Base-by-base conservation (phyloP, 805 yeast genomes). In the Candida verbasci region DNA sequence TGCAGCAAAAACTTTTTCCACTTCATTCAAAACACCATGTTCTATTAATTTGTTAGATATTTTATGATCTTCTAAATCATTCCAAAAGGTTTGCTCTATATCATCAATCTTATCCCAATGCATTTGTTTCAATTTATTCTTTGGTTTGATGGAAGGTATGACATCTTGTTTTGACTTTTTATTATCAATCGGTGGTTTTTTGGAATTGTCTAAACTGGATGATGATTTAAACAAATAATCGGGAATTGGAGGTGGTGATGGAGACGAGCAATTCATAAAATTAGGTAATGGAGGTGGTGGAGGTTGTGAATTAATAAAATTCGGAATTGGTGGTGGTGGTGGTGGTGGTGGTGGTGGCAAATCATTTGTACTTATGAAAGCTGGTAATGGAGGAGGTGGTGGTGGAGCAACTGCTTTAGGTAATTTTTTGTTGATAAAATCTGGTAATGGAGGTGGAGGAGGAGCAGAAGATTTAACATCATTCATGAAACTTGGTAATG, bases 91-190 rank as follows among this genome's bases (percentile, higher is more conserved):
- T 30, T 81, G 76, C 35, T 81, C 84, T 15, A 93, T 82, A 41
- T 80, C 73, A 23, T 91, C 96, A 25, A 94, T 70, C 52, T 85
- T 86, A 48, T 91, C 96, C 97, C 97, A 94, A 56, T 93, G 99
- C 68, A 93, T 73, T 56, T 91, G 98, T 56, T 94, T 93, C 45
- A 93, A 72, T 54, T 83, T 86, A 41, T 77, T 71, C 51, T 76
- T 79, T 3, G 95, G 89, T 43, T 86, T 52, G 5, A 56, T 12
- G 9, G 40, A 17, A 5, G 43, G 40, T 3, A 29, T 20, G 12
- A 34, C 26, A 17, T 33, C 34, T 15, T 25, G 22, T 24, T 17
- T 35, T 4, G 31, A 24, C 27, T 26, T 34, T 16, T 35, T 16
- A n/a, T n/a, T n/a, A n/a, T n/a, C n/a, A n/a, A n/a, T n/a, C n/a